Evolutionary conservation across 768 basidiomycete species (phyloP).

Genomic region (Tricholoma sp.): DNA sequence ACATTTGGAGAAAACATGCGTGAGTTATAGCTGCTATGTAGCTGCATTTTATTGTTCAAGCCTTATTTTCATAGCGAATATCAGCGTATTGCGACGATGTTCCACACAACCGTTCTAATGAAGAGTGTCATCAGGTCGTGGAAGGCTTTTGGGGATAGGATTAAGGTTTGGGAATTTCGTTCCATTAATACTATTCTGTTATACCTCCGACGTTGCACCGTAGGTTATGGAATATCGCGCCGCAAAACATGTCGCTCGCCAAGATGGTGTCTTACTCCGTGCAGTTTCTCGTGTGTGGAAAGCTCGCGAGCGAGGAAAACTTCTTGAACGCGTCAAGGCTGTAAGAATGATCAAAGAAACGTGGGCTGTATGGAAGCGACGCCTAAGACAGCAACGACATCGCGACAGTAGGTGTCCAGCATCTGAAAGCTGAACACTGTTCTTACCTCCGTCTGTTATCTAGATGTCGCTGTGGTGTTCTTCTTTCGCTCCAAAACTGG

Average conservation of each 20-base stretch:
- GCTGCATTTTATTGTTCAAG: background rate
- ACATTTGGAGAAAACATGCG: conserved; percentile 40
- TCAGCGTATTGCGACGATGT: conserved; percentile 36
- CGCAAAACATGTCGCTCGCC: conserved; percentile 48
- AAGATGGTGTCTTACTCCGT: conserved; percentile 52
- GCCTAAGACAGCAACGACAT: conserved; percentile 31
- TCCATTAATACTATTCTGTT: background rate
- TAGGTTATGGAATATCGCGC: conserved; percentile 56
- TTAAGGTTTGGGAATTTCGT: conserved; percentile 37
- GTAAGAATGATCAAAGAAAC: conserved; percentile 39
- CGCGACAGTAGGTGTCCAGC: conserved; percentile 39
- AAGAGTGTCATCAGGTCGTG: conserved; percentile 48
- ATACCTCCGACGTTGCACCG: background rate
- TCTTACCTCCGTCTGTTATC: conserved; percentile 2
- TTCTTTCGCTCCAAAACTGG: conserved; percentile 39
- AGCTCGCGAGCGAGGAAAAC: conserved; percentile 56
- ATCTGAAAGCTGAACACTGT: background rate
- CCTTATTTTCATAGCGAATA: conserved; percentile 33
- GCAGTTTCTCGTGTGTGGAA: conserved; percentile 64
- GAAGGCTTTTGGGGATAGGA: conserved; percentile 45
- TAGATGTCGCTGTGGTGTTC: conserved; percentile 50
- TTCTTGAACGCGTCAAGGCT: conserved; percentile 49
- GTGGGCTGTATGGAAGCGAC: conserved; percentile 48
- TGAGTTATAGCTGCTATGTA: conserved; percentile 11
- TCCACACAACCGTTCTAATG: conserved; percentile 36